Conservation (phyloP, 164 flowering plant genomes). For the Chloranthus sessilifolius region DNA sequence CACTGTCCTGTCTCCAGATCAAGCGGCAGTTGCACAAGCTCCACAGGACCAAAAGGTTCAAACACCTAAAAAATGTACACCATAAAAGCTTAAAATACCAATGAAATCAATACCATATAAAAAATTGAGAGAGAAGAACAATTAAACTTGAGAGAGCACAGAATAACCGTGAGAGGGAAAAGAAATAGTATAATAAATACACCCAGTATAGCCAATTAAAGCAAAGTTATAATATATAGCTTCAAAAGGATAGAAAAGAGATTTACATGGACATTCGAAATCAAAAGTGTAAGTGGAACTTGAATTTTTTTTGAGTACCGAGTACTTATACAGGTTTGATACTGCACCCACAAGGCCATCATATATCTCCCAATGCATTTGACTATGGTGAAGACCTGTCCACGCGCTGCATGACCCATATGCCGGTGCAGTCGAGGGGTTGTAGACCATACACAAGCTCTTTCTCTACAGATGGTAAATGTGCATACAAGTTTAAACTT, state of each 20-base stretch:
- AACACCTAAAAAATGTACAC: slow-evolving; percentile 51
- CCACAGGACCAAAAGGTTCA: slow-evolving; percentile 96
- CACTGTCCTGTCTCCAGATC: slow-evolving; percentile 95
- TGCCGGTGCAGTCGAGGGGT: too few species aligned
- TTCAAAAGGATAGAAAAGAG: neutral
- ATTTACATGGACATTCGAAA: neutral
- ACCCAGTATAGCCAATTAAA: neutral
- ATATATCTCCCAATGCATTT: too few species aligned
- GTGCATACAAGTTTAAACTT: too few species aligned
- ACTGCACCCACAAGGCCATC: too few species aligned
- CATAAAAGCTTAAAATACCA: neutral
- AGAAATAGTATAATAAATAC: neutral
- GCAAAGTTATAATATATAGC: neutral
- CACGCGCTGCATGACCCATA: too few species aligned
- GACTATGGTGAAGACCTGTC: too few species aligned
- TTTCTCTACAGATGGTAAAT: too few species aligned
- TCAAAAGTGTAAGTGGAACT: too few species aligned
- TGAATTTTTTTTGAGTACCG: too few species aligned
- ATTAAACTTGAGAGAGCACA: neutral
- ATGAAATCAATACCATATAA: neutral
- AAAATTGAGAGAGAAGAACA: too few species aligned
- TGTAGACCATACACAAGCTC: too few species aligned
- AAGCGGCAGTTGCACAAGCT: slow-evolving; percentile 89
- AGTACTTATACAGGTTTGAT: too few species aligned
- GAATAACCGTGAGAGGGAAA: neutral